These are phyloP conservation scores for Hamiltosporidium tvaerminnensis DNA, from an alignment of 371 early-diverging fungal species.

Conservation along the genomic window DNA sequence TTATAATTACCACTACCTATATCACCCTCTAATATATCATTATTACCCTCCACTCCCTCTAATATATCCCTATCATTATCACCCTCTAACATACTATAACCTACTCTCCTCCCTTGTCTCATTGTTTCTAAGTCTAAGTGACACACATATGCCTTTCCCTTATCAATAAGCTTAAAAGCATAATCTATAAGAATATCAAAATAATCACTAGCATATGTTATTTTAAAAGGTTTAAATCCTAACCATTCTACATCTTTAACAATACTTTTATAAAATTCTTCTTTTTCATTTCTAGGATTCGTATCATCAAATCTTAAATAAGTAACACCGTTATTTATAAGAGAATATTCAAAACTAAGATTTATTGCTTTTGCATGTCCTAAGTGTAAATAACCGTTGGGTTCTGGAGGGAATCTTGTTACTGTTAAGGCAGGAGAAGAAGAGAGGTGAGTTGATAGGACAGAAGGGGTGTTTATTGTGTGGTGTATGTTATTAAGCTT, in stretches of 20 bases:
- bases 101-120: too few species aligned
- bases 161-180: constrained; percentile 20
- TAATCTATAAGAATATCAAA: constrained; percentile 56
- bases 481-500: constrained; percentile 77
- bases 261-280: constrained; percentile 79
- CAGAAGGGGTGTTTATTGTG: constrained; percentile 93
- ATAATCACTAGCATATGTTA: constrained; percentile 89
- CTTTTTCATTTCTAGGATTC: constrained; percentile 93
- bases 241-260: constrained; percentile 84
- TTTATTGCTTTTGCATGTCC: constrained; percentile 99
- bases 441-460: constrained; percentile 67
- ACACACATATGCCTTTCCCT: constrained; percentile 84
- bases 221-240: constrained; percentile 75
- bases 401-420: constrained; percentile 98
- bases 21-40: neutral
- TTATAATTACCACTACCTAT: neutral
- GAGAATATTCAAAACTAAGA: constrained; percentile 88
- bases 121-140: constrained; percentile 76
- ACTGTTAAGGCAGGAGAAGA: too few species aligned
- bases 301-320: constrained; percentile 96
- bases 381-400: constrained; percentile 91
- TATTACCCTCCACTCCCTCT: neutral
- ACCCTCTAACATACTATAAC: too few species aligned
- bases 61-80: neutral
- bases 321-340: constrained; percentile 70